phyloP scores from a whole-genome alignment of 139 green algal genomes.

The Tetratostichococcus sp. region DNA sequence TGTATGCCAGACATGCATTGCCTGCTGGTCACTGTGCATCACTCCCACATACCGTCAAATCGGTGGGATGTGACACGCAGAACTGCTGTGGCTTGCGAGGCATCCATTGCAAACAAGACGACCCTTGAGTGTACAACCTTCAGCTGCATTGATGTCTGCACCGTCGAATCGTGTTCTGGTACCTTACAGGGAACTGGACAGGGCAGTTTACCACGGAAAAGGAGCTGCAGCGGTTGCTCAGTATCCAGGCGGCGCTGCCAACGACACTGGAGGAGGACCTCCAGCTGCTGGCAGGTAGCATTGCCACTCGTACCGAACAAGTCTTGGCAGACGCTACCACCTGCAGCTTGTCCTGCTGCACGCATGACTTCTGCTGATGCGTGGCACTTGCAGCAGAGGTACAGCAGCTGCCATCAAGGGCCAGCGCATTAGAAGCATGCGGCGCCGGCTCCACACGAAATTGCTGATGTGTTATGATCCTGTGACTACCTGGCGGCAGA shows the following conservation, averaged over 20 bases:
- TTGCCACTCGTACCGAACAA: background rate
- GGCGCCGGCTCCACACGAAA: background rate
- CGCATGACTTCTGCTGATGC: background rate
- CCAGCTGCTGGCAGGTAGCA: background rate
- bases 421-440: background rate
- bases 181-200: background rate
- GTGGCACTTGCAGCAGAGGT: background rate
- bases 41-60: no score
- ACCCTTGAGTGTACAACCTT: background rate
- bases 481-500: no score
- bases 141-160: background rate
- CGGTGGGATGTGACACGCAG: no score
- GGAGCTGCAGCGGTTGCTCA: background rate
- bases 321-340: background rate
- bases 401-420: background rate
- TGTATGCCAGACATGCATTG: no score
- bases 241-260: background rate
- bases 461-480: background rate
- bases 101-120: no score
- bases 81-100: no score
- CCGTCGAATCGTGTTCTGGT: no score
- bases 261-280: background rate
- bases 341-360: background rate
- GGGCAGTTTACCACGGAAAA: background rate
- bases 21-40: no score